These are phyloP conservation scores for Cornus florida DNA, from an alignment of 148 eudicot species.

Conservation along the genomic window DNA sequence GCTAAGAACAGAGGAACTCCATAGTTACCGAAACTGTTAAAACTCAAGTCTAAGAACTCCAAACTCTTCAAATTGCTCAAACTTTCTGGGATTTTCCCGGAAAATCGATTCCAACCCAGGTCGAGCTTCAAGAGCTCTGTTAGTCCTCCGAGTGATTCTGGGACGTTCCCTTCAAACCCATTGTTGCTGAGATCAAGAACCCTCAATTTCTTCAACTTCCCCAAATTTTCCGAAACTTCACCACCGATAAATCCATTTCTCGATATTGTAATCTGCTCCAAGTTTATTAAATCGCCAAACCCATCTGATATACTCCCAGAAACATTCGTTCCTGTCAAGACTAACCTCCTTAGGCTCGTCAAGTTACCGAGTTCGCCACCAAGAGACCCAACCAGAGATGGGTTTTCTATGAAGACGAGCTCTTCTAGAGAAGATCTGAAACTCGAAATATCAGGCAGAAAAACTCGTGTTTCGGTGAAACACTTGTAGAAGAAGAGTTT, in stretches of 20 bases:
- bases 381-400: constrained; percentile 50
- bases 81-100: constrained; percentile 54
- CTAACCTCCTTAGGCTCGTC: constrained; percentile 45
- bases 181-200: constrained; percentile 69
- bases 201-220: constrained; percentile 41
- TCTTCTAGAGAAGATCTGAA: constrained; percentile 50
- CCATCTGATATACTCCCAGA: constrained; percentile 54
- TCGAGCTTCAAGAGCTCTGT: constrained; percentile 58
- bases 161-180: constrained; percentile 45
- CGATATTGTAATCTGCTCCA: constrained; percentile 63
- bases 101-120: constrained; percentile 46
- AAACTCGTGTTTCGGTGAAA: constrained; percentile 39
- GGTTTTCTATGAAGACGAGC: constrained; percentile 66
- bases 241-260: constrained; percentile 40
- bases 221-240: constrained; percentile 30
- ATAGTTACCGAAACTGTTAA: constrained; percentile 46
- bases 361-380: constrained; percentile 31
- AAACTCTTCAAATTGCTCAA: constrained; percentile 42
- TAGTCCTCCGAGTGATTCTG: constrained; percentile 47
- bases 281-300: constrained; percentile 34
- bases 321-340: constrained; percentile 61
- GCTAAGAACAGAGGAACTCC: constrained; percentile 65
- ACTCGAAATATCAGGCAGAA: constrained; percentile 28
- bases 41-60: constrained; percentile 71
- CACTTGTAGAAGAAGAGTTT: constrained; percentile 83